Base-by-base conservation (phyloP, 2,329 filamentous ascomycete species). In the Aphanoascus verrucosus region DNA sequence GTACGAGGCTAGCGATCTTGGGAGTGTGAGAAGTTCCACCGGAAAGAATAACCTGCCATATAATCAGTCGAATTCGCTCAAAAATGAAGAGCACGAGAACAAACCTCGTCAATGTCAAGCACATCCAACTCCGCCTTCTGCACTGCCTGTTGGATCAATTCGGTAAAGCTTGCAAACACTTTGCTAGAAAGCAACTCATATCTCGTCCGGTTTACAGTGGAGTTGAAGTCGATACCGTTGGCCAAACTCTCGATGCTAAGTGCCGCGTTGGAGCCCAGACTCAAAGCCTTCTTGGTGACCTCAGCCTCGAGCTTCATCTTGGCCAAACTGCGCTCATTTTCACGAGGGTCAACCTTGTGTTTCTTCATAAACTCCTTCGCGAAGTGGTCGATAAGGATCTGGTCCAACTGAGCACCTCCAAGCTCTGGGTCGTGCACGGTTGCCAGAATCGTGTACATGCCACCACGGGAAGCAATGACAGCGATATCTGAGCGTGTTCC, bases 331-430 rank as follows among this genome's bases (percentile, higher is more conserved):
- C 84, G 84, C 53, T 84, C 77, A 67, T 93, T 88, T 66, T 84
- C 79, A 62, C 90, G 81, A 19, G 93, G 93, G 70, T 97, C 93
- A 55, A 81, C 81, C 74, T 84, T 85, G 80, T 97, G 82, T 79
- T 94, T 95, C 81, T 98, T 97, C 66, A 93, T 80, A 74, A 98
- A 98, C 73, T 98, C 93, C 79, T 98, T 98, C 63, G 91, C 86
- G 63, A 97, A 96, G 77, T 96, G 85, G 69, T 98, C 91, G 68
- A 95, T 86, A 55, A 98, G 79, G 48, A 91, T 85, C 69, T 93
- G 81, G 75, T 98, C 93, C 54, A 98, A 78, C 60, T 89, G 83
- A 35, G 82, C 78, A 65, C 93, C 93, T 54, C 87, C 84, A 61
- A 91, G 86, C 66, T 97, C 90, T 73, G 94, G 96, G 76, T 98